A percentile compares a stretch with the other conserved stretches of the same genome.
Evolutionary conservation across 345 rosid species (phyloP).

Genomic region (Cardiospermum halicacabum): DNA sequence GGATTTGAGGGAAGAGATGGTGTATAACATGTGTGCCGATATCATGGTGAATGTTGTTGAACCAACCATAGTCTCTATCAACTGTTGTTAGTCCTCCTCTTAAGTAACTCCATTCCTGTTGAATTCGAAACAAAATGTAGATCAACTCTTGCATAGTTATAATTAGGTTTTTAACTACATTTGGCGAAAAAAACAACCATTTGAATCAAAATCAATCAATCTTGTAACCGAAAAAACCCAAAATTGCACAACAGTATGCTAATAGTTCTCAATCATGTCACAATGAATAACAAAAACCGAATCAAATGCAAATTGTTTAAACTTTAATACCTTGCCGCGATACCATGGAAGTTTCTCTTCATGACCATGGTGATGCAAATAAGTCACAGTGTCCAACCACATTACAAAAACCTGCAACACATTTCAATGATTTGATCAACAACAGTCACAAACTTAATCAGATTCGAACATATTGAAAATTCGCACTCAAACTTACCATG

Average conservation of each 20-base stretch:
- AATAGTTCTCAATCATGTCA: too few relatives aligned
- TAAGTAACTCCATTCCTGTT: slow-evolving; percentile 79
- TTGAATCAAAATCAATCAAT: background rate
- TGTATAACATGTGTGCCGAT: slow-evolving; percentile 93
- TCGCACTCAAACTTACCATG: slow-evolving; percentile 42
- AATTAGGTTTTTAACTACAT: too few relatives aligned
- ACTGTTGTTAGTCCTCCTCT: slow-evolving; percentile 89
- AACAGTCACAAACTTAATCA: background rate
- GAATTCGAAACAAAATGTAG: too few relatives aligned
- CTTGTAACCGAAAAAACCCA: too few relatives aligned
- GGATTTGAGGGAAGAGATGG: slow-evolving; percentile 95
- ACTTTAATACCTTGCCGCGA: slow-evolving; percentile 72
- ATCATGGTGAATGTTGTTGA: slow-evolving; percentile 82
- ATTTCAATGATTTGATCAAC: too few relatives aligned
- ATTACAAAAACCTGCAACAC: slow-evolving; percentile 57
- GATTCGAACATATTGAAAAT: background rate
- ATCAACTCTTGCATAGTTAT: too few relatives aligned
- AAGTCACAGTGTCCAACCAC: slow-evolving; percentile 87
- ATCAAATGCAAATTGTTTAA: too few relatives aligned
- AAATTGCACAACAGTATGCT: too few relatives aligned
- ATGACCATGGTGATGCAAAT: slow-evolving; percentile 85
- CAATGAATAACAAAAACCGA: too few relatives aligned
- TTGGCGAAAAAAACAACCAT: too few relatives aligned
- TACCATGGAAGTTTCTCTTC: slow-evolving; percentile 86
- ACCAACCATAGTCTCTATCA: slow-evolving; percentile 75